These are phyloP conservation scores for Hypoxylon rubiginosum DNA, from an alignment of 2,329 filamentous ascomycete genomes.

Conservation along the genomic window DNA sequence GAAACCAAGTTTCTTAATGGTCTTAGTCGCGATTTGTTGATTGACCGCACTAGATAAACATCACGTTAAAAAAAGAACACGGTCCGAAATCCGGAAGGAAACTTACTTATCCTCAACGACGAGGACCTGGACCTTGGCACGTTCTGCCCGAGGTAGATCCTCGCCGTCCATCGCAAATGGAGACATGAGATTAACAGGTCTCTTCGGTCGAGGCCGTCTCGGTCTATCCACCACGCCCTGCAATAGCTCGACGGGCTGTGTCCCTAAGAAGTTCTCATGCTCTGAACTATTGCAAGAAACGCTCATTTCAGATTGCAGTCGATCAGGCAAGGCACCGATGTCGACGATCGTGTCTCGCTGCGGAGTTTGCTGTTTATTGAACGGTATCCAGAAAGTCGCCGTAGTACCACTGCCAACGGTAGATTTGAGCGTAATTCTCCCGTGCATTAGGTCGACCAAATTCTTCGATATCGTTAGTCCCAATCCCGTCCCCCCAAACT, in stretches of 20 bases:
- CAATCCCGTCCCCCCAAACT: conserved; percentile 84
- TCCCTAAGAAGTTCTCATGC: conserved; percentile 63
- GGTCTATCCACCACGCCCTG: conserved; percentile 46
- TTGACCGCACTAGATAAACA: conserved; percentile 67
- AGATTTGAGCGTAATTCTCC: conserved; percentile 78
- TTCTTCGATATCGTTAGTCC: conserved; percentile 87
- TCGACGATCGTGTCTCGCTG: conserved; percentile 67
- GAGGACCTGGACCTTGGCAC: conserved; percentile 75
- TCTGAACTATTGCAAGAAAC: conserved; percentile 78
- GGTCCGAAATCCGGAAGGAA: neutral
- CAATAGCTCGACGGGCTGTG: conserved; percentile 55
- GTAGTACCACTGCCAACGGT: conserved; percentile 76
- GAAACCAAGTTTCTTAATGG: conserved; percentile 80
- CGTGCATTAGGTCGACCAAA: conserved; percentile 82
- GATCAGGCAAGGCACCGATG: conserved; percentile 74
- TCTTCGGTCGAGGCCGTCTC: conserved; percentile 48
- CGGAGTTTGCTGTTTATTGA: conserved; percentile 74
- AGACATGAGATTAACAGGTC: conserved; percentile 54
- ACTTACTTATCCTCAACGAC: conserved; percentile 86
- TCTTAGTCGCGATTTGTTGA: conserved; percentile 81
- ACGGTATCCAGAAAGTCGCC: conserved; percentile 82
- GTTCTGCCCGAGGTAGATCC: conserved; percentile 68
- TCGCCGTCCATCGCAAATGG: conserved; percentile 53
- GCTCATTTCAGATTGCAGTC: conserved; percentile 73
- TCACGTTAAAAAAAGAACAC: conserved; percentile 29